phyloP scores from a whole-genome alignment of 345 rosid genomes.

The Lepidium sativum region DNA sequence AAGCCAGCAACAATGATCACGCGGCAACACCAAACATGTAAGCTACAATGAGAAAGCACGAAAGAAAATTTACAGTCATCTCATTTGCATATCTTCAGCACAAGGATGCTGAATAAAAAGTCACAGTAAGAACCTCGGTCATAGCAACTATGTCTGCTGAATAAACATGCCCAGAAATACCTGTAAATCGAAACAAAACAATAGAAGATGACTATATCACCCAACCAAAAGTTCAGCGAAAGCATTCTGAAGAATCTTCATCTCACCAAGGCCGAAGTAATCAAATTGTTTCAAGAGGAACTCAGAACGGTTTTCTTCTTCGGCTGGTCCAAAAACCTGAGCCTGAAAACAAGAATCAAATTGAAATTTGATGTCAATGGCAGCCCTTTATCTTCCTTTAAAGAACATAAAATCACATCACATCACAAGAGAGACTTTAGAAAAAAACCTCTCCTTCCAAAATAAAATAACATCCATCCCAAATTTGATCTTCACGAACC shows the following conservation, averaged over 20 bases:
- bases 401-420: background rate
- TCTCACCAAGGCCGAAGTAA: slow-evolving; percentile 81
- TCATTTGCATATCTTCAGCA: background rate
- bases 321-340: slow-evolving; percentile 56
- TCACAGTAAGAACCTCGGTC: slow-evolving; percentile 45
- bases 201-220: background rate
- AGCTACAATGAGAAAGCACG: slow-evolving; percentile 38
- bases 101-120: background rate
- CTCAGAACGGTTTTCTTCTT: slow-evolving; percentile 61
- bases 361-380: background rate
- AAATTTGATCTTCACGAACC: slow-evolving; percentile 59
- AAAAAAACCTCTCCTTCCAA: slow-evolving; percentile 82
- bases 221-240: background rate
- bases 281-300: slow-evolving; percentile 66
- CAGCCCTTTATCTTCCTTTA: background rate
- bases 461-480: slow-evolving; percentile 76
- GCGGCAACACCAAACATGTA: slow-evolving; percentile 70
- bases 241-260: background rate
- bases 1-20: slow-evolving; percentile 51
- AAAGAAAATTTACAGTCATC: background rate
- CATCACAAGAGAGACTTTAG: background rate
- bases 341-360: slow-evolving; percentile 42
- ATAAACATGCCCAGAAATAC: slow-evolving; percentile 41
- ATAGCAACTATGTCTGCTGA: slow-evolving; percentile 68
- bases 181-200: slow-evolving; percentile 28